Conservation (phyloP, 2,329 filamentous ascomycete genomes). For the Lasiodiplodia gonubiensis region DNA sequence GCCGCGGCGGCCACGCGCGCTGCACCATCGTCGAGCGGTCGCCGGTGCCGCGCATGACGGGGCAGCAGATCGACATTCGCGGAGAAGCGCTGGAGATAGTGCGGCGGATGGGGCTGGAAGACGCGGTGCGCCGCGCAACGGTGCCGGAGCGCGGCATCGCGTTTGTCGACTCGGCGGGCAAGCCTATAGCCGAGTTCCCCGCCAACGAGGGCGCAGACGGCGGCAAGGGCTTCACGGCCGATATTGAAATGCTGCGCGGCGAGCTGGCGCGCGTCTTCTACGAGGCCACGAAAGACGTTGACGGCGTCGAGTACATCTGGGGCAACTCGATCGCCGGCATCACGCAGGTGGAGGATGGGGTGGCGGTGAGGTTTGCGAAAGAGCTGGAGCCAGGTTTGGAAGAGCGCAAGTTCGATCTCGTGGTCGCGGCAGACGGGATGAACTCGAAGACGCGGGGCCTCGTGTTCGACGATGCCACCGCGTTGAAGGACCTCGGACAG, state of each 20-base stretch:
- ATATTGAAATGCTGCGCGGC: constrained; percentile 42
- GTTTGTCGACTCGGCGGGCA: constrained; percentile 41
- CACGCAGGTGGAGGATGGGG: constrained; percentile 32
- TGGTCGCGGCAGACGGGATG: constrained; percentile 43
- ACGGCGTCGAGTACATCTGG: constrained; percentile 34
- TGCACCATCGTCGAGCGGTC: constrained; percentile 55
- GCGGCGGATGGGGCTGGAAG: constrained; percentile 47
- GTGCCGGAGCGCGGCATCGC: constrained; percentile 51
- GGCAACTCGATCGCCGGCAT: constrained; percentile 35
- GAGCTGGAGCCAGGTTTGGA: constrained; percentile 20
- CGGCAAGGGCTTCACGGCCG: constrained; percentile 35
- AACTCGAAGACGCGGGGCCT: constrained; percentile 38
- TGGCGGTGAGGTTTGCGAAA: constrained; percentile 38
- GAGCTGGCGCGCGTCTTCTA: constrained; percentile 44
- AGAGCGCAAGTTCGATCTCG: constrained; percentile 35
- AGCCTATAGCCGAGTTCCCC: constrained; percentile 37
- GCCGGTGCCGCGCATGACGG: constrained; percentile 45
- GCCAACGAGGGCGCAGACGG: constrained; percentile 34
- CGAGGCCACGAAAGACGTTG: constrained; percentile 31
- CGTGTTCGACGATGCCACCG: constrained; percentile 36
- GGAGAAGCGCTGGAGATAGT: constrained; percentile 50
- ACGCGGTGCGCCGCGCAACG: constrained; percentile 41
- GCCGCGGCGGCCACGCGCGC: constrained; percentile 35
- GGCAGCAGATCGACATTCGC: constrained; percentile 55
- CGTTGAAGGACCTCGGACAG: constrained; percentile 36